A percentile compares a stretch with the other conserved stretches of the same genome.
Conservation (phyloP, 768 basidiomycete genomes). For the Trametes cubensis region DNA sequence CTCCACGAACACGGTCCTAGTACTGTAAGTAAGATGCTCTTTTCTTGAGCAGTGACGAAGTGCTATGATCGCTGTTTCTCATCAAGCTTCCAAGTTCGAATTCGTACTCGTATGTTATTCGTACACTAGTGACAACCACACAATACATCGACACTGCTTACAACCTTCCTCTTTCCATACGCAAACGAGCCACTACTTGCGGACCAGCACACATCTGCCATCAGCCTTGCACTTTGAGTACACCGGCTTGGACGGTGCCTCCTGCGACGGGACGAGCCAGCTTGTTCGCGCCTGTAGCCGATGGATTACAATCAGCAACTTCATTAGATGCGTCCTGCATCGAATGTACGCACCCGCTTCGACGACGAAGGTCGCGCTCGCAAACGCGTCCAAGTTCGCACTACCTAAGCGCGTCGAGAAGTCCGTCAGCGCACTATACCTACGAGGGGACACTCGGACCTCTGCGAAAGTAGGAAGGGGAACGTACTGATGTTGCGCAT, state of each 20-base stretch:
- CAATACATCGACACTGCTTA: too few relatives aligned
- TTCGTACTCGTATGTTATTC: too few relatives aligned
- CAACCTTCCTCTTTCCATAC: not conserved
- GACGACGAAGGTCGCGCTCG: conserved; percentile 46
- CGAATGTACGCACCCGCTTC: conserved; percentile 28
- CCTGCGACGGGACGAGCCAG: conserved; percentile 52
- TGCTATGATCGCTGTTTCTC: too few relatives aligned
- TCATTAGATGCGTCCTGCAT: not conserved
- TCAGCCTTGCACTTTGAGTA: conserved; percentile 35
- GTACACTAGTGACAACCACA: too few relatives aligned
- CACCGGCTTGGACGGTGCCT: conserved; percentile 48
- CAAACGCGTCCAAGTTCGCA: conserved; percentile 49
- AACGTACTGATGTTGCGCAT: conserved; percentile 51
- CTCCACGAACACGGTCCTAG: too few relatives aligned
- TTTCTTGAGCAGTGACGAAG: too few relatives aligned
- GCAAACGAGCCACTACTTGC: too few relatives aligned
- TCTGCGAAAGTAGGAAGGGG: too few relatives aligned
- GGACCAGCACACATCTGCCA: not conserved
- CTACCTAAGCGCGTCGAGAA: conserved; percentile 35
- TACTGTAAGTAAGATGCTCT: too few relatives aligned
- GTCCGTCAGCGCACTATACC: not conserved
- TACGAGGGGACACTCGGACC: too few relatives aligned
- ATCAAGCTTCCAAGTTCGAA: too few relatives aligned
- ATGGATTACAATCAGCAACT: conserved; percentile 2
- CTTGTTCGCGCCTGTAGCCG: conserved; percentile 44